phyloP scores from a whole-genome alignment of 257 asterid species.

The Solanum chmielewskii region DNA sequence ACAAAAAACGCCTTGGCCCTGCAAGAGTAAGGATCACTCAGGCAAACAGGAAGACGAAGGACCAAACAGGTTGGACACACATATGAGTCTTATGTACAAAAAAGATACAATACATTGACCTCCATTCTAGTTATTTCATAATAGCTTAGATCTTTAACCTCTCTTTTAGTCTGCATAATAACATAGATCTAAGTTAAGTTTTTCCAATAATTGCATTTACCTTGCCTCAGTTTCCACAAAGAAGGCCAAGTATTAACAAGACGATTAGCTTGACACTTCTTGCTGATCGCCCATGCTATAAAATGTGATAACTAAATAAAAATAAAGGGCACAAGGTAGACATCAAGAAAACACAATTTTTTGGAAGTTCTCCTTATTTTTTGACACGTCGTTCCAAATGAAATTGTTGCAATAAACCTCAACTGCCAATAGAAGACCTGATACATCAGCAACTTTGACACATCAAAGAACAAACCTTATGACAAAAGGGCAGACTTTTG shows the following conservation, averaged over 20 bases:
- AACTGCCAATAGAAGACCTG: not conserved
- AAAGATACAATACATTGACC: not conserved
- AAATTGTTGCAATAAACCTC: not conserved
- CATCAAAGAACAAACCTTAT: not conserved
- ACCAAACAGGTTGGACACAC: not conserved
- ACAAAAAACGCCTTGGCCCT: slow-evolving; percentile 69
- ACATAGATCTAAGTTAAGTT: not conserved
- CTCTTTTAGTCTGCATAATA: not conserved
- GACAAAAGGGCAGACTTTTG: not conserved
- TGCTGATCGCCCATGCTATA: not conserved
- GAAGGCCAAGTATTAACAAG: not conserved
- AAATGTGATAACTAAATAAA: not conserved
- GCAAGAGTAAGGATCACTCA: slow-evolving; percentile 19
- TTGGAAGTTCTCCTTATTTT: not conserved
- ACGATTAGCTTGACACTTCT: not conserved
- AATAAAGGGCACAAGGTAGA: not conserved
- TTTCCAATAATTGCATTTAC: not conserved
- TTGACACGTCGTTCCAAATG: not conserved
- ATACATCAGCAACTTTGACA: not conserved
- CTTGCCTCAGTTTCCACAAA: not conserved
- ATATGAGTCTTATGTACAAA: not conserved
- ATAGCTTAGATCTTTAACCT: not conserved
- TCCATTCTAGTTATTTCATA: not conserved
- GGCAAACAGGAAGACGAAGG: slow-evolving; percentile 6
- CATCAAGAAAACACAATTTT: not conserved